Base-by-base conservation (phyloP, 495 filamentous ascomycete genomes). In the Recurvomyces mirabilis region DNA sequence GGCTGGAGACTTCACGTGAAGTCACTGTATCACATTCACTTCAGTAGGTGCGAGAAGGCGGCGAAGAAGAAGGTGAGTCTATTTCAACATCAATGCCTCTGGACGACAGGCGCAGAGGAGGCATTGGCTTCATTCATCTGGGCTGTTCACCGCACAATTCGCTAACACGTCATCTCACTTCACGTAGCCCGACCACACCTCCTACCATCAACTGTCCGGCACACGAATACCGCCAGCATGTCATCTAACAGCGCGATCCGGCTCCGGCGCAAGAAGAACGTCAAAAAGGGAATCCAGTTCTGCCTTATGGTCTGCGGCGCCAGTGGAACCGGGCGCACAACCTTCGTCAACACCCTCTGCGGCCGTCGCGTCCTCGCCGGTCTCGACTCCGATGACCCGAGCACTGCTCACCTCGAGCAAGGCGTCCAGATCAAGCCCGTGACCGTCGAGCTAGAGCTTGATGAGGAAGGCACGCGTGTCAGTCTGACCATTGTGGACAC, bases 251-350 rank as follows among this genome's bases (percentile, higher is more conserved):
- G 21, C 24, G 40, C 48, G 35, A 43, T 88, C 65, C 87, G 93
- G 81, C 87, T 94, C 65, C 88, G 91, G 68, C 81, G 87, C 62
- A 98, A 98, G 88, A 98, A 98, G 79, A 95, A 96, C 75, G 89
- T 96, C 69, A 98, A 98, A 82, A 98, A 96, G 81, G 91, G 91
- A 54, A 95, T 98, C 60, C 93, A 96, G 74, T 98, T 98, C 73
- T 96, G 89, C 70, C 63, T 98, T 80, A 98, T 98, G 91, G 91
- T 98, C 55, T 96, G 93, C 64, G 91, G 91, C 69, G 89, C 91
- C 60, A 94, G 88, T 55, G 91, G 91, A 65, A 96, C 91, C 65
- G 91, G 91, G 50, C 83, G 91, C 62, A 98, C 91, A 41, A 98
- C 91, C 58, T 98, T 98, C 60, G 93, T 98, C 62, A 98, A 98